Conservation (phyloP, 768 basidiomycete genomes). For the Mycena polygramma region DNA sequence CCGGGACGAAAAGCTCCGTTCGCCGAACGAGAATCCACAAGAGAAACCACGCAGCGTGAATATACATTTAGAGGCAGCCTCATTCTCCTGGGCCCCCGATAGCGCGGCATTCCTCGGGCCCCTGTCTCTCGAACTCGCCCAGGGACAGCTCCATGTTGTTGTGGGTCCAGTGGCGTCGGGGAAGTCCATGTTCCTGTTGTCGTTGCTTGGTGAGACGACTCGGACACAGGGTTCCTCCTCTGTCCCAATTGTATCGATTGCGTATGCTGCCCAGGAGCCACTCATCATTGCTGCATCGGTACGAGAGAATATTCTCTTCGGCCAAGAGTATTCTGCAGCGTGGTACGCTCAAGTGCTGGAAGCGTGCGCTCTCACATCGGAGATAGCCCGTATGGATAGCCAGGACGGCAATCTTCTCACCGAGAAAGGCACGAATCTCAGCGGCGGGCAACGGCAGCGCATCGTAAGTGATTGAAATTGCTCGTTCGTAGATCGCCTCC, state of each 20-base stretch:
- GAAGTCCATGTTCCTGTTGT: slow-evolving; percentile 8
- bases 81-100: slow-evolving; percentile 26
- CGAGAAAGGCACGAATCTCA: slow-evolving; percentile 8
- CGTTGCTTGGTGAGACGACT: slow-evolving; percentile 11
- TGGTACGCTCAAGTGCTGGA: slow-evolving; percentile 10
- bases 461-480: slow-evolving; percentile 11
- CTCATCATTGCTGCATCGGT: slow-evolving; percentile 7
- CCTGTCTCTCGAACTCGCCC: neutral
- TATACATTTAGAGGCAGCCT: slow-evolving; percentile 4
- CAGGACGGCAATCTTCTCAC: neutral
- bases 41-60: neutral
- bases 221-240: neutral
- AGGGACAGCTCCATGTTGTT: slow-evolving; percentile 2
- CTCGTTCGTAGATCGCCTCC: neutral
- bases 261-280: slow-evolving; percentile 14
- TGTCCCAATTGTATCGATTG: neutral
- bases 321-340: slow-evolving; percentile 6
- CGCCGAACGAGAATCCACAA: neutral
- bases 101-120: slow-evolving; percentile 23
- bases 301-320: slow-evolving; percentile 13
- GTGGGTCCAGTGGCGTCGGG: slow-evolving; percentile 26
- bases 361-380: slow-evolving; percentile 9
- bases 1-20: neutral
- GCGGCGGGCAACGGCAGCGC: slow-evolving; percentile 15
- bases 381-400: neutral